Conservation (phyloP, 2,329 filamentous ascomycete genomes). For the Sclerotinia subarctica region DNA sequence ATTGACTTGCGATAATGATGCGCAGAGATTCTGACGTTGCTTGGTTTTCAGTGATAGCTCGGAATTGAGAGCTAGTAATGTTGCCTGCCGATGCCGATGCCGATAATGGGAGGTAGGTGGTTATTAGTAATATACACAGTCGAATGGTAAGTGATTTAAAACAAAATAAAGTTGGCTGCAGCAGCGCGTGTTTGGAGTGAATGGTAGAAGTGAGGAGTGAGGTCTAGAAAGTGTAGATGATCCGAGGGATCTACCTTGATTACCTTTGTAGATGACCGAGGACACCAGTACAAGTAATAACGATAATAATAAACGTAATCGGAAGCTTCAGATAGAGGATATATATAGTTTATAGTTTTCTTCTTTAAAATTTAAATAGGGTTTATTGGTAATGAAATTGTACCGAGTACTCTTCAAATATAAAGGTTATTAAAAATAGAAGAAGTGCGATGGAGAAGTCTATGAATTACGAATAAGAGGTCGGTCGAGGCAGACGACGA, state of each 20-base stretch:
- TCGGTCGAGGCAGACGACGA: not conserved
- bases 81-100: not conserved
- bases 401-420: not conserved
- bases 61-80: not conserved
- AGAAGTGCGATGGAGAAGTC: not conserved
- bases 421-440: not conserved
- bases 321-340: not conserved
- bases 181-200: not conserved
- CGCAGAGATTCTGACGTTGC: not conserved
- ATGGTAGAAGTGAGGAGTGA: not conserved
- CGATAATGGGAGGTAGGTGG: not conserved
- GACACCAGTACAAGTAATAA: no score
- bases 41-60: not conserved
- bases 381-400: not conserved
- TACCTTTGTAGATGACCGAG: not conserved
- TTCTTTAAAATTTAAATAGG: not conserved
- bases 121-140: conserved; percentile 1
- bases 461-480: not conserved
- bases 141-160: not conserved
- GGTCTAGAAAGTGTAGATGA: not conserved
- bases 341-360: not conserved
- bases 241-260: conserved; percentile 9
- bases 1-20: not conserved
- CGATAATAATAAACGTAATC: not conserved
- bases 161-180: not conserved